phyloP scores from a whole-genome alignment of 73 alveolate species.

The Effrenium voratum region DNA sequence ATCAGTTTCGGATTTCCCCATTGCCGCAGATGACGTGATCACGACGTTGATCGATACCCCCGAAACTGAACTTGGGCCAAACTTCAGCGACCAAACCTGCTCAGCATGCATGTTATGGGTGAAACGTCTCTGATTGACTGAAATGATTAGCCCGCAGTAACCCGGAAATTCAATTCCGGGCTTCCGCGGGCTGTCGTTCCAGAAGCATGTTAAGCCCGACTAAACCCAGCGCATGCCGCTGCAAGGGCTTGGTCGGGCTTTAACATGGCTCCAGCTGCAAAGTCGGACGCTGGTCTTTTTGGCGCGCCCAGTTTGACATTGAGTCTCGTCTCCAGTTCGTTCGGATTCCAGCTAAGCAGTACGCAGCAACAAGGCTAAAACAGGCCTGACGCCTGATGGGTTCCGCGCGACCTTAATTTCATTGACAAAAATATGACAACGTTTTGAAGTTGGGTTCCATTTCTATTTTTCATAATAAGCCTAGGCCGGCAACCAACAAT shows the following conservation, averaged over 20 bases:
- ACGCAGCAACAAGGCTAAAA: not conserved
- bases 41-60: not conserved
- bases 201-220: not conserved
- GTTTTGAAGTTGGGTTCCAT: not conserved
- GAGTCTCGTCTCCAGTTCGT: not conserved
- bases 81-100: no score
- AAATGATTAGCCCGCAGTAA: no score
- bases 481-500: no score
- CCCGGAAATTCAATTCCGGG: not conserved
- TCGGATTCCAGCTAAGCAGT: not conserved
- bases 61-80: not conserved
- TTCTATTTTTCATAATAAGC: no score
- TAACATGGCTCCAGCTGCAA: not conserved
- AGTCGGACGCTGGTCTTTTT: not conserved
- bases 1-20: conserved; percentile 20
- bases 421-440: no score
- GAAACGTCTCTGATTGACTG: no score
- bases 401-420: not conserved
- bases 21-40: conserved; percentile 12
- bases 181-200: not conserved
- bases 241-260: not conserved
- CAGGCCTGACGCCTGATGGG: not conserved
- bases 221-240: not conserved
- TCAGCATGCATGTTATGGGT: no score
- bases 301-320: not conserved